Conservation (phyloP, 331 rosid genomes). For the Malus hybrid region DNA sequence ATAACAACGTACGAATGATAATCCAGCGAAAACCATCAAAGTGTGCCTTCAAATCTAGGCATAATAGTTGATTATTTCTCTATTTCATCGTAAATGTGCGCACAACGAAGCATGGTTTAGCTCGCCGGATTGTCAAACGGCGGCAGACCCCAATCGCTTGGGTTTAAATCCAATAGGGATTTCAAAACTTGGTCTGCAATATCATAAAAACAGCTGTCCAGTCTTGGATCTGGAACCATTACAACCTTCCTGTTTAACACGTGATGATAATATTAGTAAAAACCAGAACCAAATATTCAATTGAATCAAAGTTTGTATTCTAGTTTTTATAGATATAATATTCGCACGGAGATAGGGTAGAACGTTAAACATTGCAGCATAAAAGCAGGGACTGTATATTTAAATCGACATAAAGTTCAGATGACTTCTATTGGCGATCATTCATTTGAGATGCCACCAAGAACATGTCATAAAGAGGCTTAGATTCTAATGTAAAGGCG, state of each 20-base stretch:
- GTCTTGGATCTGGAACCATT: constrained; percentile 90
- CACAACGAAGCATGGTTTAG: constrained; percentile 15
- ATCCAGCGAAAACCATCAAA: neutral
- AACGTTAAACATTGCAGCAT: neutral
- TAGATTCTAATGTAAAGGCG: neutral
- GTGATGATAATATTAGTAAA: constrained; percentile 10
- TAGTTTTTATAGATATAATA: neutral
- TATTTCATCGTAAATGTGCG: neutral
- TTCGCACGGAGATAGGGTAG: neutral
- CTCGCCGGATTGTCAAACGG: constrained; percentile 55
- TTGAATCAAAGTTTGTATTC: neutral
- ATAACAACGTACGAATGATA: neutral
- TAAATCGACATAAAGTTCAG: neutral
- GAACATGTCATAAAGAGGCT: neutral
- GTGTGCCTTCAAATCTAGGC: neutral
- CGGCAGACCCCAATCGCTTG: constrained; percentile 77
- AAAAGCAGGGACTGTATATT: neutral
- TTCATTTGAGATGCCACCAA: neutral
- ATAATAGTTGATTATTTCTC: neutral
- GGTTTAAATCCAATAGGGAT: constrained; percentile 76
- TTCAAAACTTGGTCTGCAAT: constrained; percentile 71
- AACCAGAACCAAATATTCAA: neutral
- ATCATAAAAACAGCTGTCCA: constrained; percentile 56
- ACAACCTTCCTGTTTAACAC: constrained; percentile 51
- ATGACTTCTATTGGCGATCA: neutral